Base-by-base conservation (phyloP, 495 filamentous ascomycete species). In the Lichenothelia convexa region DNA sequence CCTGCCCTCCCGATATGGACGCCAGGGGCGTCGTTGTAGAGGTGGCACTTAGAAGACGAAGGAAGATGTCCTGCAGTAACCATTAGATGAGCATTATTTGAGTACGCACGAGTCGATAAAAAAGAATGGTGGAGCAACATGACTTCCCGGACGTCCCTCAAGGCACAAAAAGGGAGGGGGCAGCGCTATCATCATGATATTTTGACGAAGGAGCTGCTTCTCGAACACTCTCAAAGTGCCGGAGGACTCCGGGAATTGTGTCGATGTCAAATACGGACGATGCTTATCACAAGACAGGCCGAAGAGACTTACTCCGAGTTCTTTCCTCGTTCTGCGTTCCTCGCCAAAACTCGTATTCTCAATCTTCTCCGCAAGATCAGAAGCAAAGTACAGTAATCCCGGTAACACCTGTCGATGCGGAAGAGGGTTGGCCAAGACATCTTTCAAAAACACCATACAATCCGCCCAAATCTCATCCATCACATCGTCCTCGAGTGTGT, bases 391-490 rank as follows among this genome's bases (percentile, higher is more conserved):
- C 20, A 99, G 61, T 38, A 99, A 59, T 19, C 77, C 74, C 5
- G 91, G 83, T 17, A 99, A 62, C 16, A 81, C 85, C 51, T 93
- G 84, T 32, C 89, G 68, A 50, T 95, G 87, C 1, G 89, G 91
- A 45, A 99, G 81, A 2, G 91, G 91, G 53, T 99, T 95, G 30
- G 78, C 76, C 19, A 95, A 62, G 4, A 95, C 71, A 55, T 95
- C 91, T 36, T 72, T 75, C 30, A 95, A 53, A 55, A 99, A 99
- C 0, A 76, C 71, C 47, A 83, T 83, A 53, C 87, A 95, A 48
- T 99, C 91, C 24, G 70, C 62, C 89, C 89, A 99, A 21, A 99
- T 93, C 56, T 99, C 89, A 48, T 99, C 91, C 65, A 95, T 87
- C n/a, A 89, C 78, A 62, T 99, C 89, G 45, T 99, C 89, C 47